These are phyloP conservation scores for Tricholoma matsutake DNA, from an alignment of 768 basidiomycete species.

Conservation along the genomic window DNA sequence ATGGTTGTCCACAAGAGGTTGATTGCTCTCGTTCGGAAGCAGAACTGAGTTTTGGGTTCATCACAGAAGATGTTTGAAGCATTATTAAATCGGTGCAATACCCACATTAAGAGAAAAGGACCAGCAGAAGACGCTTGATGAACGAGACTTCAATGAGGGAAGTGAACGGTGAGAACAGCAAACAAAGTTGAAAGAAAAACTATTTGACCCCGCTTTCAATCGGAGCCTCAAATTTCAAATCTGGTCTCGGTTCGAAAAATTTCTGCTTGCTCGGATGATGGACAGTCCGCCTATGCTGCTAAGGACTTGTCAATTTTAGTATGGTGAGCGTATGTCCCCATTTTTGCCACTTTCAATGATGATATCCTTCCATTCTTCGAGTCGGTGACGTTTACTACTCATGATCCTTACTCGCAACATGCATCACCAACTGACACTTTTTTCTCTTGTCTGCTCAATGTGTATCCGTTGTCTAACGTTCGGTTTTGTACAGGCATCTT, in stretches of 20 bases:
- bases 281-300: too few species aligned
- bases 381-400: slow-evolving; percentile 57
- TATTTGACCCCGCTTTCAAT: slow-evolving; percentile 21
- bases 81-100: not conserved
- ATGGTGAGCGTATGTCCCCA: slow-evolving; percentile 30
- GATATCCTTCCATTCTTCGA: slow-evolving; percentile 69
- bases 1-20: slow-evolving; percentile 74
- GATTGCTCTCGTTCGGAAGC: slow-evolving; percentile 73
- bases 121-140: too few species aligned
- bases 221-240: slow-evolving; percentile 29
- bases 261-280: too few species aligned
- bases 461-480: slow-evolving; percentile 3
- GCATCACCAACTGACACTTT: slow-evolving; percentile 63
- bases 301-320: too few species aligned
- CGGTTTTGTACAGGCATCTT: not conserved
- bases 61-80: slow-evolving; percentile 30
- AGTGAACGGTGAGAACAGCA: too few species aligned
- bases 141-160: too few species aligned
- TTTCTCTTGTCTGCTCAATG: slow-evolving; percentile 10
- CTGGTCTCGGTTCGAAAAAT: too few species aligned
- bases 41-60: slow-evolving; percentile 68
- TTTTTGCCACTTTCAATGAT: slow-evolving; percentile 38
- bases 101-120: not conserved
- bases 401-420: slow-evolving; percentile 79
- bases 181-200: slow-evolving; percentile 2